phyloP scores from a whole-genome alignment of 73 alveolate genomes.

The Effrenium voratum region DNA sequence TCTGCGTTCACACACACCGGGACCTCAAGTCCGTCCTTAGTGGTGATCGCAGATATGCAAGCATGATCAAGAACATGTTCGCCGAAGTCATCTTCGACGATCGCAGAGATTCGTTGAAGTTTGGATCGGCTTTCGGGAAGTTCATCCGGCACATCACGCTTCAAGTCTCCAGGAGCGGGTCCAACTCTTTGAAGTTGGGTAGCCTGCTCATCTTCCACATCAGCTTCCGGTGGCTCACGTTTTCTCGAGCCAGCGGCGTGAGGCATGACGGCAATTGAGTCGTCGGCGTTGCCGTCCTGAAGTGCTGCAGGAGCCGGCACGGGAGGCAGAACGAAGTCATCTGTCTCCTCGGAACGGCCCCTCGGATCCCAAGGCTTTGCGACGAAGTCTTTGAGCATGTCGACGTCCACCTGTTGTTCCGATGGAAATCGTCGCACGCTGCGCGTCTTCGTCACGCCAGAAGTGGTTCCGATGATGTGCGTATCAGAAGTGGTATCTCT shows the following conservation, averaged over 20 bases:
- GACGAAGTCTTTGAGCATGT: background rate
- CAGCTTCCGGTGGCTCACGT: no score
- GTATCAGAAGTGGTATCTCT: background rate
- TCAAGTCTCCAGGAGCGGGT: background rate
- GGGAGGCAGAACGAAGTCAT: background rate
- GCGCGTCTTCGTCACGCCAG: slow-evolving; percentile 2
- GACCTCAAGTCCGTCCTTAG: slow-evolving; percentile 7
- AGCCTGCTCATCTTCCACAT: background rate
- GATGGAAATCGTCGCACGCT: slow-evolving; percentile 22
- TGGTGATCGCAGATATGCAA: background rate
- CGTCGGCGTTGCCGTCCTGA: no score
- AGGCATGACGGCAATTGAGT: no score
- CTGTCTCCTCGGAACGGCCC: slow-evolving; percentile 23
- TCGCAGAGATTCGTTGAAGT: slow-evolving; percentile 12
- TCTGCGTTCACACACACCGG: background rate
- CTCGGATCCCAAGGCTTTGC: slow-evolving; percentile 21
- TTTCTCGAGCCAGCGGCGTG: no score
- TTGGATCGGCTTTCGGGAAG: slow-evolving; percentile 1
- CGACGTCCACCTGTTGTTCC: background rate
- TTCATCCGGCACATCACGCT: background rate
- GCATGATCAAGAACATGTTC: background rate
- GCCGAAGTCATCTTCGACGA: background rate
- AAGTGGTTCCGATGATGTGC: background rate
- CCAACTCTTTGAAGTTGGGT: background rate
- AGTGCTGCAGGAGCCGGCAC: no score